A percentile compares a stretch with the other conserved stretches of the same genome.
Evolutionary conservation across 495 filamentous ascomycete genomes (phyloP).

Genomic region (Rostrohypoxylon terebratum): DNA sequence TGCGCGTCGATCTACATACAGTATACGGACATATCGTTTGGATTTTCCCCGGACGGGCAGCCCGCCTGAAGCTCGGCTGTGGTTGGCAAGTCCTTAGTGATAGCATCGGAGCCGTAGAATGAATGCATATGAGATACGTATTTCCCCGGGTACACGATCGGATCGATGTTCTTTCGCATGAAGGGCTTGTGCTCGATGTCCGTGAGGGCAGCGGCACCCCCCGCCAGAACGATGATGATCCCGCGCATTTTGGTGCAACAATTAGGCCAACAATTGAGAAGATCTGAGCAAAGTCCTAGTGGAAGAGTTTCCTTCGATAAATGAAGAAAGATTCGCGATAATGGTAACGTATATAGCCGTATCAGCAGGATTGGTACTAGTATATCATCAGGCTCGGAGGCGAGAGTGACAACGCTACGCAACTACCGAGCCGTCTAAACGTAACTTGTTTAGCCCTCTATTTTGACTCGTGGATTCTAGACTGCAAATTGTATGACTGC

Average conservation of each 20-base stretch:
- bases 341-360: conserved; percentile 22
- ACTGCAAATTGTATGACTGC: not conserved
- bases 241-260: conserved; percentile 28
- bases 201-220: conserved; percentile 44
- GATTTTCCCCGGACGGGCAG: conserved; percentile 54
- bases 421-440: conserved; percentile 26
- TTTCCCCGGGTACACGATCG: conserved; percentile 50
- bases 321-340: conserved; percentile 18
- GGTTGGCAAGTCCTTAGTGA: conserved; percentile 52
- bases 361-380: not conserved
- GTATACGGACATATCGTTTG: conserved; percentile 53
- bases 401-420: conserved; percentile 9
- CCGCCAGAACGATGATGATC: conserved; percentile 26
- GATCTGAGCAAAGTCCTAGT: conserved; percentile 8
- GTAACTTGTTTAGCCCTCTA: conserved; percentile 18
- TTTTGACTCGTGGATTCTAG: conserved; percentile 10
- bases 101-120: conserved; percentile 52
- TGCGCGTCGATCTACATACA: conserved; percentile 43
- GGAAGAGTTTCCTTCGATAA: conserved; percentile 5
- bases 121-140: conserved; percentile 56
- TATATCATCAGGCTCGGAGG: conserved; percentile 7
- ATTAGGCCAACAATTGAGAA: conserved; percentile 9
- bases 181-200: conserved; percentile 54
- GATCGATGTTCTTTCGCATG: conserved; percentile 55
- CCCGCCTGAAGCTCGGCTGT: conserved; percentile 52